These are phyloP conservation scores for Venturia pyrina DNA, from an alignment of 2,329 filamentous ascomycete genomes.

Conservation along the genomic window DNA sequence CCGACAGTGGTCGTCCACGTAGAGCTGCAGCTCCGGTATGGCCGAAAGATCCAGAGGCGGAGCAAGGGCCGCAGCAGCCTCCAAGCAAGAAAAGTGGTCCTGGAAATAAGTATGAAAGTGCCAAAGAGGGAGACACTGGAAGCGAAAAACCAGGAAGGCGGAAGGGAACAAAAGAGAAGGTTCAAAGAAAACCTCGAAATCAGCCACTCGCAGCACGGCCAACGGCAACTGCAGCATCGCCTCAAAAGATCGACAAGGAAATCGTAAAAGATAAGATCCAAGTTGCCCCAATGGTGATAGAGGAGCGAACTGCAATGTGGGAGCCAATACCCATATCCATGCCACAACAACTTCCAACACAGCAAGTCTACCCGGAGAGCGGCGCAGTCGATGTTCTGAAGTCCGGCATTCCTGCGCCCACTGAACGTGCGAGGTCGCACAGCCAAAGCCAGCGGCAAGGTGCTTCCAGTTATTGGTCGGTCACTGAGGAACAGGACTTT, in stretches of 20 bases:
- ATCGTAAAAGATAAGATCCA: slow-evolving; percentile 11
- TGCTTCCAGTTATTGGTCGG: slow-evolving; percentile 79
- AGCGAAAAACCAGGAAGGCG: slow-evolving; percentile 2
- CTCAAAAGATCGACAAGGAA: slow-evolving; percentile 10
- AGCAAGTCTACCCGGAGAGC: slow-evolving; percentile 8
- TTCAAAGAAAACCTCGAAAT: slow-evolving; percentile 26
- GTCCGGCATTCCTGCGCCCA: background rate
- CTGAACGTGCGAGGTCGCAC: slow-evolving; percentile 15
- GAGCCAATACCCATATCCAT: background rate
- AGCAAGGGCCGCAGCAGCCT: slow-evolving; percentile 22
- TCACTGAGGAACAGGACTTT: slow-evolving; percentile 71
- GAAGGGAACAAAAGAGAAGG: slow-evolving; percentile 20
- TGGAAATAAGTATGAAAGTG: slow-evolving; percentile 5
- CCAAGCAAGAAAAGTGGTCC: slow-evolving; percentile 18
- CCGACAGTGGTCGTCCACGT: slow-evolving; percentile 39
- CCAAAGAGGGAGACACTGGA: slow-evolving; percentile 15
- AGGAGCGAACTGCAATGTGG: background rate
- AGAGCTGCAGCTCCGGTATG: slow-evolving; percentile 58
- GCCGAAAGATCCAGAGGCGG: slow-evolving; percentile 50
- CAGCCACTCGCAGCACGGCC: slow-evolving; percentile 27
- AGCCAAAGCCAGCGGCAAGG: slow-evolving; percentile 34
- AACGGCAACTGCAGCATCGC: slow-evolving; percentile 2
- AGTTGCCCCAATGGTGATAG: background rate
- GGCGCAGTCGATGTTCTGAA: background rate
- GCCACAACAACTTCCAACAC: background rate